phyloP scores from a whole-genome alignment of 2,329 filamentous ascomycete species.

The Fusarium aywerte region DNA sequence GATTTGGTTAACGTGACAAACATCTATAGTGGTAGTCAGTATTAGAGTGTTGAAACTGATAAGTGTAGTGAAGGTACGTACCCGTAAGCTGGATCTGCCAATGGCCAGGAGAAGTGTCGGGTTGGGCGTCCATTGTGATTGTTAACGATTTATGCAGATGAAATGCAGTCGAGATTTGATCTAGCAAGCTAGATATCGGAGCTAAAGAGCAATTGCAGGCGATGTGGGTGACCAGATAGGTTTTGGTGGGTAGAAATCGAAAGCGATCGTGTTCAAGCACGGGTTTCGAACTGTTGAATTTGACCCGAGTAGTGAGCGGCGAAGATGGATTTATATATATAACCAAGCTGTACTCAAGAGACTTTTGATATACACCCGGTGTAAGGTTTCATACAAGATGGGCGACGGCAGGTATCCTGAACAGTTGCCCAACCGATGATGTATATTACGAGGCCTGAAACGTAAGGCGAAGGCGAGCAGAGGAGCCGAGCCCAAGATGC shows the following conservation, averaged over 20 bases:
- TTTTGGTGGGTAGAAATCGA: not conserved
- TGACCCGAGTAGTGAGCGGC: conserved; percentile 12
- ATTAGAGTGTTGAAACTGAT: not conserved
- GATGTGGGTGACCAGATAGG: not conserved
- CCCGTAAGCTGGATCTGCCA: conserved; percentile 70
- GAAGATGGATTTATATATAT: conserved; percentile 37
- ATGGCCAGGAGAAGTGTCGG: conserved; percentile 42
- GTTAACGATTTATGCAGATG: not conserved
- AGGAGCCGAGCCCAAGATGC: conserved; percentile 27
- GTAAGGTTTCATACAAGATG: conserved; percentile 27
- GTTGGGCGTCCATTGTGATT: conserved; percentile 39
- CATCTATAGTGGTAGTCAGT: conserved; percentile 55
- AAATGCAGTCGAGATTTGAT: not conserved
- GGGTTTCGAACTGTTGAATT: conserved; percentile 13
- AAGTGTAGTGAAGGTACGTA: conserved; percentile 49
- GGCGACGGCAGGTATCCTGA: conserved; percentile 16
- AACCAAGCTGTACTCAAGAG: conserved; percentile 23
- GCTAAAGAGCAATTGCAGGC: not conserved
- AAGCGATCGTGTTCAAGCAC: not conserved
- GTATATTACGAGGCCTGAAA: conserved; percentile 36
- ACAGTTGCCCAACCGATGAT: conserved; percentile 33
- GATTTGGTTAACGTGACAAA: conserved; percentile 66
- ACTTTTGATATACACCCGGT: conserved; percentile 24
- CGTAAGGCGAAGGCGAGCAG: conserved; percentile 40
- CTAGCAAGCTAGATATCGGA: not conserved